phyloP scores from a whole-genome alignment of 345 rosid genomes.

The Acer yangbiense region DNA sequence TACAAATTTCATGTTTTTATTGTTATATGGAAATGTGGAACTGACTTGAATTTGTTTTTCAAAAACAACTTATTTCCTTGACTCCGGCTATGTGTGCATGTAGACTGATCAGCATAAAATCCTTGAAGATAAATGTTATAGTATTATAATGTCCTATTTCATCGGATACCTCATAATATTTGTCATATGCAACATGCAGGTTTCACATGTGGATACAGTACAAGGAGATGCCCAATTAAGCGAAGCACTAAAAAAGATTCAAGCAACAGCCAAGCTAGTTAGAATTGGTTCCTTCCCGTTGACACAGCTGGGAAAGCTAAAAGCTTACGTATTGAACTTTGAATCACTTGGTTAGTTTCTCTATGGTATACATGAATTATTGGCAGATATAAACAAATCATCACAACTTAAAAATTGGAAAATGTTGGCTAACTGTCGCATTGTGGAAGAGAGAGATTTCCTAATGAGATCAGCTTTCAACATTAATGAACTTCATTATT shows the following conservation, averaged over 20 bases:
- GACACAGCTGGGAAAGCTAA: slow-evolving; percentile 65
- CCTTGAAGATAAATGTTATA: neutral
- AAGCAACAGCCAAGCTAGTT: slow-evolving; percentile 74
- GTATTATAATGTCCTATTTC: slow-evolving; percentile 14
- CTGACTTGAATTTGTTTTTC: neutral
- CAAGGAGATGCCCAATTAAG: slow-evolving; percentile 31
- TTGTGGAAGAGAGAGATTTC: neutral
- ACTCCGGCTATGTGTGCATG: neutral
- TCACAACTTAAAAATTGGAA: neutral
- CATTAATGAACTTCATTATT: slow-evolving; percentile 13
- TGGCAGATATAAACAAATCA: neutral
- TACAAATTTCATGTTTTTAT: neutral
- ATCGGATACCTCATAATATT: neutral
- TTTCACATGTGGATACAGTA: slow-evolving; percentile 47
- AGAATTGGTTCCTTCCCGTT: slow-evolving; percentile 54
- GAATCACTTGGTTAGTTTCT: slow-evolving; percentile 59
- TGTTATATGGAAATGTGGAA: slow-evolving; percentile 2
- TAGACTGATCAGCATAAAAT: slow-evolving; percentile 1
- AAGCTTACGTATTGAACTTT: slow-evolving; percentile 60
- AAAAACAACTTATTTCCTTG: neutral
- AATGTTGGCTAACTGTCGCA: neutral
- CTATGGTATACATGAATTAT: neutral
- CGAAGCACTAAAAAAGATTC: slow-evolving; percentile 59
- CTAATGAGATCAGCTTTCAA: neutral
- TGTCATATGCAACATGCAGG: slow-evolving; percentile 34